phyloP scores from a whole-genome alignment of 176 grass and related monocot genomes.

The Oryza glumipatula region DNA sequence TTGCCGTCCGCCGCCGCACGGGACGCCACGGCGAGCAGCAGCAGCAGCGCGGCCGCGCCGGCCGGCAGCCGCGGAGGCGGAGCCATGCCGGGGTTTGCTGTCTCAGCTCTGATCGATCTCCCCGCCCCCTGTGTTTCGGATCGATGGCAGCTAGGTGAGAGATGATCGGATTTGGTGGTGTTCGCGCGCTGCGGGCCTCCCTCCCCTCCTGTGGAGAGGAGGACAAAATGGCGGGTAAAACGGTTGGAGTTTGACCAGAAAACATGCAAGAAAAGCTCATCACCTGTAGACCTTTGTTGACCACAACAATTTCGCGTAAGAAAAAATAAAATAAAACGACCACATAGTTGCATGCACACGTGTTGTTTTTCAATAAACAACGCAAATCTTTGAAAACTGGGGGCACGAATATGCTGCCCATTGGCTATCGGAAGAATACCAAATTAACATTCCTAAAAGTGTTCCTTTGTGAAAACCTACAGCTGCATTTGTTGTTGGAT shows the following conservation, averaged over 20 bases:
- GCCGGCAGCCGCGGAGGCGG: conserved; percentile 40
- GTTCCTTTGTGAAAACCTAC: neutral
- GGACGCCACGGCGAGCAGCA: conserved; percentile 9
- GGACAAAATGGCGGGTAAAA: conserved; percentile 50
- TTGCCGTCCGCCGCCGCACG: neutral
- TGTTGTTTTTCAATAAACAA: neutral
- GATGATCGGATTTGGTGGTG: conserved; percentile 9
- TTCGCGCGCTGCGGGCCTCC: neutral
- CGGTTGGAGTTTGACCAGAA: conserved; percentile 23
- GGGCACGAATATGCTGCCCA: neutral
- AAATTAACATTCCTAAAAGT: neutral
- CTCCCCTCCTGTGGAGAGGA: conserved; percentile 24
- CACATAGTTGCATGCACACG: no score
- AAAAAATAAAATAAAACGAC: neutral
- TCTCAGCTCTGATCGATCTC: neutral
- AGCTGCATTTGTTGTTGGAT: no score
- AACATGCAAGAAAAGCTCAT: neutral
- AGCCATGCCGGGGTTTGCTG: conserved; percentile 28
- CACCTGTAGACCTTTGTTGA: neutral
- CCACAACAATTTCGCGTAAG: neutral
- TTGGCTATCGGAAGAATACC: neutral
- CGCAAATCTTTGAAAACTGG: neutral
- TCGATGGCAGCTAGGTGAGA: neutral
- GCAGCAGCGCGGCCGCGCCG: conserved; percentile 33
- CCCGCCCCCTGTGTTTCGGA: neutral